These are phyloP conservation scores for Pseudogymnoascus sp. DNA, from an alignment of 2,329 filamentous ascomycete species.

Conservation along the genomic window DNA sequence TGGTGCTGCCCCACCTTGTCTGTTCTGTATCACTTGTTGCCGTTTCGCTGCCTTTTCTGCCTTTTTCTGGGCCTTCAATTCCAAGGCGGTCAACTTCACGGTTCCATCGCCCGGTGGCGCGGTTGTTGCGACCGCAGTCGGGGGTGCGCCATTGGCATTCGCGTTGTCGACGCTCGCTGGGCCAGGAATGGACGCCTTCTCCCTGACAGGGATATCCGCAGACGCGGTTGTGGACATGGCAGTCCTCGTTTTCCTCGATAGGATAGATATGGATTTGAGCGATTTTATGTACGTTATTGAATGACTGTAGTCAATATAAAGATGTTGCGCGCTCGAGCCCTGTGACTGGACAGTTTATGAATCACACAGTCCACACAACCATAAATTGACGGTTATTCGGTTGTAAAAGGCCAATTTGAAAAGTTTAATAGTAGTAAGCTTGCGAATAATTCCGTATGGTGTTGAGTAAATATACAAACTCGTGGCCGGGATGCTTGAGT, in stretches of 20 bases:
- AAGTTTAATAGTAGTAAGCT: not conserved
- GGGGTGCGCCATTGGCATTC: not conserved
- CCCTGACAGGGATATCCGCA: conserved; percentile 1
- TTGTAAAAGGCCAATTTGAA: not conserved
- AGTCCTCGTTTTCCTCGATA: not conserved
- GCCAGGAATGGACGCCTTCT: not conserved
- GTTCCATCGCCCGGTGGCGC: conserved; percentile 22
- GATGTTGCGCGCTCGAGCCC: not conserved
- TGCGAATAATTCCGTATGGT: not conserved
- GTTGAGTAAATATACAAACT: conserved; percentile 9
- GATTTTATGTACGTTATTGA: not conserved
- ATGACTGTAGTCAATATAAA: not conserved
- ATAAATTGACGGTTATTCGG: not conserved
- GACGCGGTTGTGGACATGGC: conserved; percentile 2
- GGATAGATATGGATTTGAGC: not conserved
- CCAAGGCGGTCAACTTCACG: conserved; percentile 61
- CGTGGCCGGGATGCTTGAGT: not conserved
- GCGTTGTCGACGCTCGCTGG: not conserved
- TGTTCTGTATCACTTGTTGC: conserved; percentile 58
- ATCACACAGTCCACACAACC: not conserved
- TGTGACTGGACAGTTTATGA: not conserved
- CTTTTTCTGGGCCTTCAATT: conserved; percentile 82
- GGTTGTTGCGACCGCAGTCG: not conserved
- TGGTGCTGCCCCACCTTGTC: conserved; percentile 32
- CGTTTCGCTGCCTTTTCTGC: conserved; percentile 85